These are phyloP conservation scores for Dendrostoma leiphaemia DNA, from an alignment of 2,329 filamentous ascomycete species.

Conservation along the genomic window DNA sequence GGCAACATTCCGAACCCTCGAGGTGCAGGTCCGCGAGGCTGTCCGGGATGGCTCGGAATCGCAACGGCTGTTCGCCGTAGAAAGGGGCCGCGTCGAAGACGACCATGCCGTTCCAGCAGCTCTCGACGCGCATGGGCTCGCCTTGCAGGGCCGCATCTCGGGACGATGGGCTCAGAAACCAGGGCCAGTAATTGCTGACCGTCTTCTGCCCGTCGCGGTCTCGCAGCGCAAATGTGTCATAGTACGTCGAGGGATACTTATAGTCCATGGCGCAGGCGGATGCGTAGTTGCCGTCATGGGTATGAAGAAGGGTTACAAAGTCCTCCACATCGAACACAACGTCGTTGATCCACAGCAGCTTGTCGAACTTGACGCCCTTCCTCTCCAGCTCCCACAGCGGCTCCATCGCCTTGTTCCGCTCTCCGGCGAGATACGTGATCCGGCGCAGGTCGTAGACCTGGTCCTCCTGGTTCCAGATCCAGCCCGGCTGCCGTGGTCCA, in stretches of 20 bases:
- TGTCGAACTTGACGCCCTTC: conserved; percentile 51
- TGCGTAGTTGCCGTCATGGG: conserved; percentile 53
- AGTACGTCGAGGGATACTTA: conserved; percentile 49
- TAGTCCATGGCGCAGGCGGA: conserved; percentile 63
- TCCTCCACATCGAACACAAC: conserved; percentile 57
- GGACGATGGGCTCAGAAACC: conserved; percentile 46
- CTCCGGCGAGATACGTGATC: conserved; percentile 64
- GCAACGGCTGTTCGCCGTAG: conserved; percentile 42
- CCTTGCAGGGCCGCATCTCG: conserved; percentile 46
- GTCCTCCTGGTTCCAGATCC: conserved; percentile 54
- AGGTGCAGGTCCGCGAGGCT: conserved; percentile 60
- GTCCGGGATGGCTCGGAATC: conserved; percentile 63
- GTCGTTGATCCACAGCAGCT: conserved; percentile 60
- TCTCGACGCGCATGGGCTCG: conserved; percentile 56
- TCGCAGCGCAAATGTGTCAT: conserved; percentile 61
- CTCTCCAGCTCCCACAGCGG: conserved; percentile 50
- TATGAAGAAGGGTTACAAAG: conserved; percentile 51
- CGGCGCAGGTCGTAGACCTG: conserved; percentile 56
- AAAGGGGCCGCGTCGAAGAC: conserved; percentile 45
- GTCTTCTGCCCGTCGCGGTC: conserved; percentile 53
- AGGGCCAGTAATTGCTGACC: conserved; percentile 55
- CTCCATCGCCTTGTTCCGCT: conserved; percentile 62
- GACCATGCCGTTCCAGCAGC: conserved; percentile 69
- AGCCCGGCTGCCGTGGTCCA: conserved; percentile 47
- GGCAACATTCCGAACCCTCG: conserved; percentile 77